Base-by-base conservation (phyloP, 225 moss, liverwort and hornwort species). In the Bryum argenteum region DNA sequence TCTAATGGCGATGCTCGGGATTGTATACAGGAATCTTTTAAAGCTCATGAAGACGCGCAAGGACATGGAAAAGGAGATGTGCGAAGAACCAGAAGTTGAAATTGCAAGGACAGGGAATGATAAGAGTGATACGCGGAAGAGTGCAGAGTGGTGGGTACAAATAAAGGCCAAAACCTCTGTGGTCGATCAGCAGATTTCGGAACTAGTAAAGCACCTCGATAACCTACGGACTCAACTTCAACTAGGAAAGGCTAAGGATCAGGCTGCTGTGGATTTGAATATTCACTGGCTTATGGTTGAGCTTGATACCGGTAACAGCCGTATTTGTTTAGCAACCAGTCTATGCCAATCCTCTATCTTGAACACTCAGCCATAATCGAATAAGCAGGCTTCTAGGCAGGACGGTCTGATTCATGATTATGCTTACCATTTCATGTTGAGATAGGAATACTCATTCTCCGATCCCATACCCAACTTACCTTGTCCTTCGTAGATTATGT, bases 281-380 rank as follows among this genome's bases (percentile, higher is more conserved):
- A 92, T 98, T 50, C 94, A 98, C 69, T 98, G 98, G 98, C 94
- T 94, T 44, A 92, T 98, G 91, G 88, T 92, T 79, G 98, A 94
- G 72, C 94, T 98, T 77, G 94, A 94, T 71, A 94, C 94, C 71
- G 98, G 98, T 98, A 73, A 64, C 10, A 6, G 5, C 61, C 45
- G 12, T 51, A 24, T 22, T 54, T 66, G 13, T 61, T 65, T 4
- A 54, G 61, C 65, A 70, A 45, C 18, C 11, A 53, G 6, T 38
- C 11, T 4, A 33, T 69, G 53, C 69, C 10, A 41, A 48, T 61
- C 16, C 4, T 13, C 48, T 54, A 59, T 39, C 22, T 21, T 8
- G 45, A 26, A 11, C 42, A 24, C 55, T 63, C 58, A n/a, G 3
- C 48, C 16, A 12, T 20, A 62, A 11, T 16, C 12, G 8, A 22